Conservation (phyloP, 441 rosid genomes). For the Macaranga tanarius region DNA sequence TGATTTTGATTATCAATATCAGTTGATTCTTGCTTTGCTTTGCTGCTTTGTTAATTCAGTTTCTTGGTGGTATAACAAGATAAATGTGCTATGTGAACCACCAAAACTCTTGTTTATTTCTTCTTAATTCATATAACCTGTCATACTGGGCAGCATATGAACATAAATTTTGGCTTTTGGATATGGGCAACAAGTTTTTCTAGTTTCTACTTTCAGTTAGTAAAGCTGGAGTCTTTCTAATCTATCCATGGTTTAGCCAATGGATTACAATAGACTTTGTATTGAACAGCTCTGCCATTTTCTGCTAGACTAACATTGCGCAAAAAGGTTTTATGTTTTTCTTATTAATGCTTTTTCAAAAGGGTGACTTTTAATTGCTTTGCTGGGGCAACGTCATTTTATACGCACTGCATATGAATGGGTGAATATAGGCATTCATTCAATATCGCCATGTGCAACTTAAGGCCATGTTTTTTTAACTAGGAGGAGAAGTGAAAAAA, state of each 20-base stretch:
- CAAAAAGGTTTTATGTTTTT: background rate
- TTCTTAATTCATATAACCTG: background rate
- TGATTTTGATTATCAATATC: background rate
- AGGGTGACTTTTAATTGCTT: background rate
- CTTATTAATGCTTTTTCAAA: background rate
- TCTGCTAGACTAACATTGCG: background rate
- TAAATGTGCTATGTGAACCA: background rate
- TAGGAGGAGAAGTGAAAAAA: too few species aligned
- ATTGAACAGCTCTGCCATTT: too few species aligned
- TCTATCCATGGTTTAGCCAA: background rate
- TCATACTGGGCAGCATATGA: background rate
- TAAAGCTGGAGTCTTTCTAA: background rate
- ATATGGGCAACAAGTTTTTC: background rate
- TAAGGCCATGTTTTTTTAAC: background rate
- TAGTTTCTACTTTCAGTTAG: background rate
- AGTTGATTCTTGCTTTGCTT: background rate
- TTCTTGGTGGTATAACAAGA: background rate
- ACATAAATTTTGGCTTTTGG: background rate
- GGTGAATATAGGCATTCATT: background rate
- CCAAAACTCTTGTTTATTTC: background rate
- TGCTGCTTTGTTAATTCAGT: constrained; percentile 4
- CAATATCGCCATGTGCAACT: background rate
- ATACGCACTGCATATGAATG: background rate
- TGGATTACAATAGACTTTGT: too few species aligned
- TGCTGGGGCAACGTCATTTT: background rate